A percentile compares a stretch with the other conserved stretches of the same genome.
These are phyloP conservation scores for Starmerella bombi DNA, from an alignment of 805 yeast species.

Conservation along the genomic window DNA sequence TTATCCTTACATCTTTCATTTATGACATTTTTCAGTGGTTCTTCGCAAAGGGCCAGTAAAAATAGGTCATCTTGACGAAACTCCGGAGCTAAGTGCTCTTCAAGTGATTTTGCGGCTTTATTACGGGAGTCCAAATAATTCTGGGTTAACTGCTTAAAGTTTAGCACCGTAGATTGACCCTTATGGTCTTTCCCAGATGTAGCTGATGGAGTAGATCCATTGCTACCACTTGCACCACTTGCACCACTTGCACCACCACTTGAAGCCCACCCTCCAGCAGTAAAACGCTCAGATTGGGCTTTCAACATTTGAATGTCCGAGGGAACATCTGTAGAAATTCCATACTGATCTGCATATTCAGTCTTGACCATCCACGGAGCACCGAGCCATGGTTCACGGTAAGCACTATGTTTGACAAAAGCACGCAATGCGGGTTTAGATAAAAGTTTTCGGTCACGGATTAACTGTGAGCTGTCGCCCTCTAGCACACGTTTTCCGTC, in stretches of 20 bases:
- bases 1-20: conserved; percentile 3
- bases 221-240: background rate
- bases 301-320: conserved; percentile 5
- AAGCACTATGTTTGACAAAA: conserved; percentile 65
- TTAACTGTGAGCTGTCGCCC: conserved; percentile 34
- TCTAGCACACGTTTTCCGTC: conserved; percentile 5
- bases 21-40: conserved; percentile 3
- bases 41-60: conserved; percentile 10
- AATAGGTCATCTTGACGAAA: conserved; percentile 13
- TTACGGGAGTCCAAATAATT: background rate
- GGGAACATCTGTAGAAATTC: conserved; percentile 32
- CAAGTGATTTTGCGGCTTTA: background rate
- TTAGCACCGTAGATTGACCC: too few relatives aligned
- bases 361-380: conserved; percentile 92
- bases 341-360: conserved; percentile 54
- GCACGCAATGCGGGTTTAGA: conserved; percentile 84
- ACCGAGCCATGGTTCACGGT: conserved; percentile 70
- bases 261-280: background rate
- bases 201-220: background rate
- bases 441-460: conserved; percentile 73
- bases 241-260: background rate
- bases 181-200: background rate
- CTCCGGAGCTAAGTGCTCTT: background rate
- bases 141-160: background rate
- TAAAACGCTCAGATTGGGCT: background rate